Evolutionary conservation across 257 asterid genomes (phyloP).

Genomic region (Solanum piurae): DNA sequence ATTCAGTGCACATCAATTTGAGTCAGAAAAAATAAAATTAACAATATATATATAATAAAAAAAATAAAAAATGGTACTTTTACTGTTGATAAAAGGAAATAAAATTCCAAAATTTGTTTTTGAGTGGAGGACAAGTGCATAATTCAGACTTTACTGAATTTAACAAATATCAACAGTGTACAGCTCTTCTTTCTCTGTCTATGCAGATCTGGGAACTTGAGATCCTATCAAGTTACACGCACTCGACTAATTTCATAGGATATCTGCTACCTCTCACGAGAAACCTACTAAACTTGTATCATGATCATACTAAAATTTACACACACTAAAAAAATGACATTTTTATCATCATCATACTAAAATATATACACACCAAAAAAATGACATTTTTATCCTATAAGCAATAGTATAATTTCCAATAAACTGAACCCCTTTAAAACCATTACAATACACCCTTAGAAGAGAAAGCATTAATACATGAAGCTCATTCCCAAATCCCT

Average conservation of each 20-base stretch:
- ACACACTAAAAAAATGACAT: too few species aligned
- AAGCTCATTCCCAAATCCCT: background rate
- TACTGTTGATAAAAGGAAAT: background rate
- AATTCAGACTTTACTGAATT: background rate
- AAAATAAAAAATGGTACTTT: background rate
- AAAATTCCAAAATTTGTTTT: background rate
- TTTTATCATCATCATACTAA: background rate
- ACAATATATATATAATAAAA: background rate
- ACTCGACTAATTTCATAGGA: background rate
- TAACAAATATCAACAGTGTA: background rate
- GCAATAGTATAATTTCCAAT: background rate
- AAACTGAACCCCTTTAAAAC: background rate
- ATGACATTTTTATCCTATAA: background rate
- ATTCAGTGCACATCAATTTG: background rate
- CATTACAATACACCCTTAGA: background rate
- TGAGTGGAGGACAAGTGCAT: background rate
- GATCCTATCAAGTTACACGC: rapidly evolving
- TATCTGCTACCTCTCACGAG: background rate
- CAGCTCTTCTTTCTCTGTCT: background rate
- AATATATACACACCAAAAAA: background rate
- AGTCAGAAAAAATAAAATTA: background rate
- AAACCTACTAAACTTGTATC: background rate
- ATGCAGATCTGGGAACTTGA: background rate
- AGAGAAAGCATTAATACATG: background rate
- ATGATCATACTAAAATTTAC: too few species aligned